These are phyloP conservation scores for Zangia roseola DNA, from an alignment of 768 basidiomycete genomes.

Conservation along the genomic window DNA sequence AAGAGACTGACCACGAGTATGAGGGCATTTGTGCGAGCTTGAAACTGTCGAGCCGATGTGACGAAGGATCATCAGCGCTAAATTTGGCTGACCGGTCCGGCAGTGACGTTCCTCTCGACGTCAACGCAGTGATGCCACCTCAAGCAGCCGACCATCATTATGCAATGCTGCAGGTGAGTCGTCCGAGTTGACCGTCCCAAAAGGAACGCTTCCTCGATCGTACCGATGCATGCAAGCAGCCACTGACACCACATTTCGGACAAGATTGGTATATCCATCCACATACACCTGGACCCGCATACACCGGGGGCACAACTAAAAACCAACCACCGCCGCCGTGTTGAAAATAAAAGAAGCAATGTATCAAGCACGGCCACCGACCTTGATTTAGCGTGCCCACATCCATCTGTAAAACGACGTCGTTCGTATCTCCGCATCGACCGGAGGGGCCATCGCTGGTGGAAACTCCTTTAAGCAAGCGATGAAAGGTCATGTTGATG, in stretches of 20 bases:
- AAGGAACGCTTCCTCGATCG: no score
- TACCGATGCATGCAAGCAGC: neutral
- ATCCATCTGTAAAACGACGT: neutral
- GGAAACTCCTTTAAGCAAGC: neutral
- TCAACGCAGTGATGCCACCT: no score
- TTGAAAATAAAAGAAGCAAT: slow-evolving; percentile 2
- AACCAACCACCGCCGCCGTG: slow-evolving; percentile 3
- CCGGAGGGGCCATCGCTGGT: slow-evolving; percentile 3
- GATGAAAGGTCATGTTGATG: slow-evolving; percentile 3
- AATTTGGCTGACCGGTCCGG: no score
- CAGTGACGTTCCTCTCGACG: no score
- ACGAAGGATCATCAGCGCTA: no score
- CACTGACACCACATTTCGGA: no score
- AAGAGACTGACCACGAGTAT: slow-evolving; percentile 79
- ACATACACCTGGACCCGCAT: slow-evolving; percentile 1
- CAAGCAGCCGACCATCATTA: no score
- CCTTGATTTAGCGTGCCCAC: no score
- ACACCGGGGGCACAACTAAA: slow-evolving; percentile 3
- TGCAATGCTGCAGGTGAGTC: no score
- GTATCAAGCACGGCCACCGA: no score
- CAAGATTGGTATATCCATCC: neutral
- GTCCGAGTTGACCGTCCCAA: no score
- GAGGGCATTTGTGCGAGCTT: slow-evolving; percentile 20
- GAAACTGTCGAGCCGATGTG: no score
- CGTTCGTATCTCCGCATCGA: neutral